Percentiles rank a stretch among this genome's conserved stretches.
Conservation (phyloP, 345 rosid species). For the Euphorbia lathyris region DNA sequence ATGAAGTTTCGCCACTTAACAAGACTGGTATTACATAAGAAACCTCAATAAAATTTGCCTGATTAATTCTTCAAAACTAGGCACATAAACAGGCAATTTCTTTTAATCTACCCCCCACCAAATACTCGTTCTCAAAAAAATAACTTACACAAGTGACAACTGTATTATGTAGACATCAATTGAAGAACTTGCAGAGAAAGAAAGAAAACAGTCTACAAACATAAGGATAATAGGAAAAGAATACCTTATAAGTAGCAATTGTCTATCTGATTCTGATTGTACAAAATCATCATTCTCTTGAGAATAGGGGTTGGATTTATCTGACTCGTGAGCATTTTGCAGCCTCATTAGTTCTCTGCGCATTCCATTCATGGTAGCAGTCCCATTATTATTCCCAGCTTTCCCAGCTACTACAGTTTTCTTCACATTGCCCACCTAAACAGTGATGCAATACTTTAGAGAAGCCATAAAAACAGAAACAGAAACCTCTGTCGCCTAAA, state of each 20-base stretch:
- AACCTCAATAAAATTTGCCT: constrained; percentile 2
- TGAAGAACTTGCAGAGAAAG: constrained; percentile 1
- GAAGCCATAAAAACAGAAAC: not conserved
- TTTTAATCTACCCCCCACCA: not conserved
- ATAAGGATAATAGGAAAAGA: not conserved
- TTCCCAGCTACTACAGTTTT: constrained; percentile 64
- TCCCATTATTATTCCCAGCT: constrained; percentile 41
- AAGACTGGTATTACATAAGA: not conserved
- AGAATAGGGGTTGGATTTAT: constrained; percentile 52
- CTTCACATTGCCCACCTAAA: constrained; percentile 71
- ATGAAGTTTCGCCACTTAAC: not conserved
- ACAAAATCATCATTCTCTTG: constrained; percentile 72
- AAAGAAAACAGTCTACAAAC: not conserved
- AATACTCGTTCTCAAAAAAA: not conserved
- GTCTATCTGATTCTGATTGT: constrained; percentile 92
- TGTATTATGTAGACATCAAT: not conserved
- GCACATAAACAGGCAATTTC: not conserved
- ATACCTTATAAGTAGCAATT: constrained; percentile 80
- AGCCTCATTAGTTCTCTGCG: constrained; percentile 82
- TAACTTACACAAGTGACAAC: not conserved
- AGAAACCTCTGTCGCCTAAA: not conserved
- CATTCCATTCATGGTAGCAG: constrained; percentile 51
- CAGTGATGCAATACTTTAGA: constrained; percentile 20
- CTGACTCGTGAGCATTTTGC: constrained; percentile 57
- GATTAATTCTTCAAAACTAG: not conserved